These are phyloP conservation scores for Aspergillus asperescens DNA, from an alignment of 495 filamentous ascomycete species.

Conservation along the genomic window DNA sequence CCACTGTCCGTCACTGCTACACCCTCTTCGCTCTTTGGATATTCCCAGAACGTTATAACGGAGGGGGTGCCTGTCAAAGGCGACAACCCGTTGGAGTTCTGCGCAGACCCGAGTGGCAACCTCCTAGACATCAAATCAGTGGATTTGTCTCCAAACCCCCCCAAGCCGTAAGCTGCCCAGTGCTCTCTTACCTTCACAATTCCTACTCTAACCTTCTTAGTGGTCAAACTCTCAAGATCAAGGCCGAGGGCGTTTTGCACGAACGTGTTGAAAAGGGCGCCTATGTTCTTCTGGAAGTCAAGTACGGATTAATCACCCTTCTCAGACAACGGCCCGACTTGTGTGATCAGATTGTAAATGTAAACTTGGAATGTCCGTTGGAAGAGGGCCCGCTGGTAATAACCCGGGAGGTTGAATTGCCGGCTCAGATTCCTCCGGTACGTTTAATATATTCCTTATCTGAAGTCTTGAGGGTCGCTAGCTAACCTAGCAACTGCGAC, in stretches of 20 bases:
- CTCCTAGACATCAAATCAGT: constrained; percentile 73
- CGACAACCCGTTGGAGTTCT: constrained; percentile 55
- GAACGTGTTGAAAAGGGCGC: constrained; percentile 69
- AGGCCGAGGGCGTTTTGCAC: constrained; percentile 65
- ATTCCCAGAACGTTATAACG: constrained; percentile 21
- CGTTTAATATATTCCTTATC: constrained; percentile 23
- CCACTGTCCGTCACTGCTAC: constrained; percentile 33
- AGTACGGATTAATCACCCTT: constrained; percentile 85
- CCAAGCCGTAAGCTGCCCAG: constrained; percentile 63
- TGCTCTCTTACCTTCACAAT: not conserved
- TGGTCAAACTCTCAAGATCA: constrained; percentile 71
- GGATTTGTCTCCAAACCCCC: constrained; percentile 80
- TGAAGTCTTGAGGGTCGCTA: not conserved
- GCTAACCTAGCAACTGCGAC: constrained; percentile 10
- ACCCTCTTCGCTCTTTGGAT: constrained; percentile 22
- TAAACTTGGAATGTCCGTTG: constrained; percentile 85
- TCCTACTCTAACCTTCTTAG: constrained; percentile 43
- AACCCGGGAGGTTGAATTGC: constrained; percentile 77
- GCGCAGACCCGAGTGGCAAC: constrained; percentile 54
- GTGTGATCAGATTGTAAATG: constrained; percentile 80
- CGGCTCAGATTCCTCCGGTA: constrained; percentile 85
- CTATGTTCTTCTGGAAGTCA: constrained; percentile 74
- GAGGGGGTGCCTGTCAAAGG: constrained; percentile 29
- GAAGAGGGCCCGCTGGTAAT: constrained; percentile 66
- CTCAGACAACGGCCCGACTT: constrained; percentile 73